Conservation (phyloP, 2,329 filamentous ascomycete genomes). For the Thielaviopsis populi region DNA sequence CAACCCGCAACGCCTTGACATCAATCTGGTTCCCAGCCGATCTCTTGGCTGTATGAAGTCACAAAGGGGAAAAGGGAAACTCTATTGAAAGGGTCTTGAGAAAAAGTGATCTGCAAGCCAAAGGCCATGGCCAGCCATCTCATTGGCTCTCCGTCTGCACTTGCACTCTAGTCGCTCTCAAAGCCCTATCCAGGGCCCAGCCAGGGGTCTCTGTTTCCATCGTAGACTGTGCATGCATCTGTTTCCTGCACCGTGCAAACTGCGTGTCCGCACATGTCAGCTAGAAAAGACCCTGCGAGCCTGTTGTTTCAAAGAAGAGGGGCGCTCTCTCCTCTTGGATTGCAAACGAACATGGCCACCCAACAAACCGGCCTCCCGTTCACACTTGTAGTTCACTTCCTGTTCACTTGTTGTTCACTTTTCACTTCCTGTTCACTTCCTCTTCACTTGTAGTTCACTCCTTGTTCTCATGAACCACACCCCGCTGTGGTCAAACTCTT, state of each 20-base stretch:
- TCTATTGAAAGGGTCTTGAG: neutral
- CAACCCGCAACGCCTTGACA: neutral
- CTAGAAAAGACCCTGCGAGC: neutral
- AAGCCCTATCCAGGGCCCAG: neutral
- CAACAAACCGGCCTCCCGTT: neutral
- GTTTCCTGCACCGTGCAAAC: neutral
- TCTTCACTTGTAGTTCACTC: too few relatives aligned
- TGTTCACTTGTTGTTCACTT: too few relatives aligned
- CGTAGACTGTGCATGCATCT: neutral
- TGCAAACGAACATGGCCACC: neutral
- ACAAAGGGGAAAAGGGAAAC: neutral
- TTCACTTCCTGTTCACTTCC: too few relatives aligned
- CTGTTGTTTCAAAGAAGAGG: conserved; percentile 1
- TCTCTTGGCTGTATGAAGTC: neutral
- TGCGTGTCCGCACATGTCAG: neutral
- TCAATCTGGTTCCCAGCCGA: neutral
- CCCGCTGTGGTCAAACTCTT: too few relatives aligned
- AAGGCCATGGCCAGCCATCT: neutral
- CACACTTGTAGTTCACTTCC: too few relatives aligned
- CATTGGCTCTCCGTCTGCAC: neutral
- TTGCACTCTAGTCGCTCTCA: too few relatives aligned
- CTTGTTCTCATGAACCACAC: too few relatives aligned
- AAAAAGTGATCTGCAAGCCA: neutral
- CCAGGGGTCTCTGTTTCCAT: neutral
- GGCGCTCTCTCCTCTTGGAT: neutral